Conservation (phyloP, 768 basidiomycete genomes). For the Cubamyces lactineus region DNA sequence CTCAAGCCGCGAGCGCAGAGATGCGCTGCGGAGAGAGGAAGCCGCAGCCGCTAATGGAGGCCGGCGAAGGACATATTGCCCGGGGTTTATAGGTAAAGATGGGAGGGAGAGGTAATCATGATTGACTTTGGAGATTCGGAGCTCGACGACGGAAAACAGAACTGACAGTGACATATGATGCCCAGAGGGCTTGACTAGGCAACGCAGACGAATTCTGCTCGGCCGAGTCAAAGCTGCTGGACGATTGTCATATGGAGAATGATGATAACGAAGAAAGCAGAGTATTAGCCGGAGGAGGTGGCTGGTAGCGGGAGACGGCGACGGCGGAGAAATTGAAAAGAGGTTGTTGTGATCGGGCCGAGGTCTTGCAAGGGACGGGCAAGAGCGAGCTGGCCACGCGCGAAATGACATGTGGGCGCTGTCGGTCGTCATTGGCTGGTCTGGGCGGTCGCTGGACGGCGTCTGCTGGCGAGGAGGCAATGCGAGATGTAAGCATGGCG, state of each 20-base stretch:
- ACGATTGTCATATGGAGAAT: background rate
- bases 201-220: background rate
- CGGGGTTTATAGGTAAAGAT: background rate
- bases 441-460: background rate
- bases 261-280: too few relatives aligned
- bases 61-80: background rate
- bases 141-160: background rate
- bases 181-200: background rate
- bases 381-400: constrained; percentile 16
- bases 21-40: background rate
- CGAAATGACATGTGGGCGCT: constrained; percentile 15
- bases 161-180: constrained; percentile 2
- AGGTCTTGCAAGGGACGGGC: background rate
- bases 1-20: background rate
- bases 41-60: background rate
- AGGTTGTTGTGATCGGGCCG: constrained; percentile 13
- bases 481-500: constrained; percentile 8
- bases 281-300: too few relatives aligned
- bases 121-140: background rate
- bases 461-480: constrained; percentile 4
- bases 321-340: constrained; percentile 3
- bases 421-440: constrained; percentile 2
- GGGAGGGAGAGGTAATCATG: background rate
- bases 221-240: too few relatives aligned
- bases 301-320: background rate